Evolutionary conservation across 2,329 filamentous ascomycete genomes (phyloP).

Genomic region (Purpureocillium lavendulum): DNA sequence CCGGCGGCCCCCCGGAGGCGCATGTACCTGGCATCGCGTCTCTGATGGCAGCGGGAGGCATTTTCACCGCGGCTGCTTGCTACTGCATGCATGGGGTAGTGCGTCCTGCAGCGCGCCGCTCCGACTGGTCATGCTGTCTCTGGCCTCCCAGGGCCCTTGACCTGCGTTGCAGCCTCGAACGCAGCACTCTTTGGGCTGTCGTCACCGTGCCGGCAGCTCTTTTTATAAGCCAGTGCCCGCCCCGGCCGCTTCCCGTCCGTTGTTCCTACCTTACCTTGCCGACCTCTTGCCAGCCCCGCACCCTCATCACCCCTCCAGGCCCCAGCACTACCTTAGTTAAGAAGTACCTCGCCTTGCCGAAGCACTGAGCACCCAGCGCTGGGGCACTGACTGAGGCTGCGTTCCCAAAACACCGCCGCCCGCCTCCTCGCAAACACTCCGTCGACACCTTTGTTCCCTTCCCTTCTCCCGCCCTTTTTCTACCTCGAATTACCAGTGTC

Average conservation of each 20-base stretch:
- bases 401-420: no score
- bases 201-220: conserved; percentile 1
- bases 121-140: not conserved
- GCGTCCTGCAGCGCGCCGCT: conserved; percentile 4
- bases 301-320: conserved; percentile 3
- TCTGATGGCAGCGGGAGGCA: conserved; percentile 3
- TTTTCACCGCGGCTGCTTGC: conserved; percentile 5
- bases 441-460: no score
- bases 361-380: no score
- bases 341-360: no score
- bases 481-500: no score
- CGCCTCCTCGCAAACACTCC: no score
- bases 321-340: no score
- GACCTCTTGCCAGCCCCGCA: conserved; percentile 2
- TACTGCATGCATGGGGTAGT: conserved; percentile 2
- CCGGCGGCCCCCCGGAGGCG: not conserved
- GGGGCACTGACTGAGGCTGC: no score
- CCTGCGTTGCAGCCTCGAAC: conserved; percentile 2
- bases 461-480: no score
- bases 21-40: conserved; percentile 1
- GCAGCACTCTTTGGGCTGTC: not conserved
- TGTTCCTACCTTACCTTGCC: not conserved
- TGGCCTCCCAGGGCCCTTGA: not conserved
- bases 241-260: conserved; percentile 1
- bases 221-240: conserved; percentile 1